A percentile compares a stretch with the other conserved stretches of the same genome.
These are phyloP conservation scores for Barnettozyma vustinii DNA, from an alignment of 805 yeast species.

Conservation along the genomic window DNA sequence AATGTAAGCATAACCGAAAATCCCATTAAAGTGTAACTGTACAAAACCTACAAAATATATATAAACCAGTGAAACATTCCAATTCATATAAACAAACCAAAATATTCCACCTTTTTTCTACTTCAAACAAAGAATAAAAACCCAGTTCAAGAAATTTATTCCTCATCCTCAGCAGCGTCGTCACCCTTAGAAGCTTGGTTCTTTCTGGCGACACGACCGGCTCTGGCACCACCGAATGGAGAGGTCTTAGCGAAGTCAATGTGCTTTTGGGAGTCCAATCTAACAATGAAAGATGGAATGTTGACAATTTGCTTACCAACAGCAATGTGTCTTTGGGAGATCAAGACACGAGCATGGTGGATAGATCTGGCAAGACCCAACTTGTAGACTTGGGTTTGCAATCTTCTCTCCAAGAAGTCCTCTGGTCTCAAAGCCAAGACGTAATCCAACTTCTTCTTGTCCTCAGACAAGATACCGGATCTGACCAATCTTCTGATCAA, in stretches of 20 bases:
- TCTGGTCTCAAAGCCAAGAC: conserved; percentile 96
- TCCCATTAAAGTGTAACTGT: background rate
- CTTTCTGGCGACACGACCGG: conserved; percentile 98
- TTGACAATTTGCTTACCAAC: conserved; percentile 99
- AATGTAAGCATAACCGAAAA: background rate
- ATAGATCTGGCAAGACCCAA: conserved; percentile 98
- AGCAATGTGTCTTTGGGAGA: conserved; percentile 98
- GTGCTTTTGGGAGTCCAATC: conserved; percentile 99
- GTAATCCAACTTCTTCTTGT: conserved; percentile 99
- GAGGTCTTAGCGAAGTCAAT: conserved; percentile 98
- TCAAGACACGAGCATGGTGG: conserved; percentile 99
- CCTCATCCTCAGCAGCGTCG: conserved; percentile 74
- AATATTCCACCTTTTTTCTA: background rate
- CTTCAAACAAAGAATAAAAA: conserved; percentile 9
- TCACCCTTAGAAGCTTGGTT: conserved; percentile 45
- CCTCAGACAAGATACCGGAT: conserved; percentile 98
- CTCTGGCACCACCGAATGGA: conserved; percentile 99
- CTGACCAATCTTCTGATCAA: conserved; percentile 99
- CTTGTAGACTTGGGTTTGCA: conserved; percentile 99
- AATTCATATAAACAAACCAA: conserved; percentile 4
- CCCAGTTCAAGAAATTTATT: conserved; percentile 41
- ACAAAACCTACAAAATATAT: background rate
- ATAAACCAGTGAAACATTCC: conserved; percentile 2
- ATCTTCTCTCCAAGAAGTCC: conserved; percentile 99
- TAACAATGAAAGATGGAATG: conserved; percentile 99